These are phyloP conservation scores for Aspergillus candidus DNA, from an alignment of 2,329 filamentous ascomycete species.

Conservation along the genomic window DNA sequence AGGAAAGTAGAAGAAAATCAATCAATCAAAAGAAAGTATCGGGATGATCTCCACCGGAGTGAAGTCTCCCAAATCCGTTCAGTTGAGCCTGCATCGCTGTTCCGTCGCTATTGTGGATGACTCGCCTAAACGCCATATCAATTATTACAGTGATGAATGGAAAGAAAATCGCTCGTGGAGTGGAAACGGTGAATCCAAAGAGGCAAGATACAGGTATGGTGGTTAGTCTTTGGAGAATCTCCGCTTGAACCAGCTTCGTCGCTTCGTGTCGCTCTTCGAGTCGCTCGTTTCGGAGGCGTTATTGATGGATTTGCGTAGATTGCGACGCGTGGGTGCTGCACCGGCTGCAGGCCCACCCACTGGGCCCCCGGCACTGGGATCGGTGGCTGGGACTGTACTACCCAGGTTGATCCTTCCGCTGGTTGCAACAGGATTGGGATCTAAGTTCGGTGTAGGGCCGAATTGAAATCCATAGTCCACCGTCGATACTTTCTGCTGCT, in stretches of 20 bases:
- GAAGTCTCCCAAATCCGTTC: no score
- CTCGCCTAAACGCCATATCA: slow-evolving; percentile 3
- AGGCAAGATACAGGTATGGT: not conserved
- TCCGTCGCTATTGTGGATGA: no score
- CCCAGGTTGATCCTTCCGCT: slow-evolving; percentile 10
- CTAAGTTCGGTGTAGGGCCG: slow-evolving; percentile 38
- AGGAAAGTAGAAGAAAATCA: no score
- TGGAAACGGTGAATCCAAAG: not conserved
- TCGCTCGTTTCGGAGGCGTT: slow-evolving; percentile 38
- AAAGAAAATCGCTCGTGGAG: slow-evolving; percentile 3
- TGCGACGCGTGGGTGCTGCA: slow-evolving; percentile 14
- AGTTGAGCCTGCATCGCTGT: no score
- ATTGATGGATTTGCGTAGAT: slow-evolving; percentile 18
- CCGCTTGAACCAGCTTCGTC: slow-evolving; percentile 83
- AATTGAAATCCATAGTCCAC: slow-evolving; percentile 62
- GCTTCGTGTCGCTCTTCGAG: slow-evolving; percentile 46
- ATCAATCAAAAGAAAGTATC: no score
- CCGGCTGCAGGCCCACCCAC: slow-evolving; percentile 20
- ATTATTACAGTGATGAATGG: slow-evolving; percentile 5
- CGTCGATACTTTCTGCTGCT: slow-evolving; percentile 31
- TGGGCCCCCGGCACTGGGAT: slow-evolving; percentile 20
- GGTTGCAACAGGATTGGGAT: slow-evolving; percentile 17
- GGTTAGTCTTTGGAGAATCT: slow-evolving; percentile 59
- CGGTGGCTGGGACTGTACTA: slow-evolving; percentile 13
- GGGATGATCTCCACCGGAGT: no score